Conservation (phyloP, 2,329 filamentous ascomycete genomes). For the Ramichloridium luteum region DNA sequence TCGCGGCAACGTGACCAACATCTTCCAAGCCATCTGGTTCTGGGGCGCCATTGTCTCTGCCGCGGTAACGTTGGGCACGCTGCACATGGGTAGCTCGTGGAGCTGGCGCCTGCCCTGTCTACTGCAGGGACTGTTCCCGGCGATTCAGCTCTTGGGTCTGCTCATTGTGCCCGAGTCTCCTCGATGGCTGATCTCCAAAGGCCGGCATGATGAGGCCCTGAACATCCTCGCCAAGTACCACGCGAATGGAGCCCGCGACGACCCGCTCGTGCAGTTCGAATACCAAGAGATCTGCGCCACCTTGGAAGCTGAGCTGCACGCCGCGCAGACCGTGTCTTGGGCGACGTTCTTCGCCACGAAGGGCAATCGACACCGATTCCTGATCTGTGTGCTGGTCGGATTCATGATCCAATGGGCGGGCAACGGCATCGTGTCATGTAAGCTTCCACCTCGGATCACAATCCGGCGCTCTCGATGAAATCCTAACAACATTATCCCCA, state of each 20-base stretch:
- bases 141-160: constrained; percentile 13
- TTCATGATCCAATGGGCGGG: constrained; percentile 30
- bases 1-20: constrained; percentile 12
- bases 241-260: constrained; percentile 46
- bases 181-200: constrained; percentile 16
- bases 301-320: constrained; percentile 43
- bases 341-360: constrained; percentile 12
- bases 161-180: constrained; percentile 17
- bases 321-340: constrained; percentile 31
- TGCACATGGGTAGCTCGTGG: constrained; percentile 13
- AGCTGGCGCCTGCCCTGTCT: constrained; percentile 18
- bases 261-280: constrained; percentile 53
- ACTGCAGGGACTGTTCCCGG: constrained; percentile 15
- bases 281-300: constrained; percentile 49
- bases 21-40: constrained; percentile 15
- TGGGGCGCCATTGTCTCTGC: constrained; percentile 18
- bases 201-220: constrained; percentile 16
- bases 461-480: no score
- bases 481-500: no score
- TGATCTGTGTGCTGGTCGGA: constrained; percentile 28
- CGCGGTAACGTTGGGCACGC: constrained; percentile 14
- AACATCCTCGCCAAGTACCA: constrained; percentile 46
- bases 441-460: no score
- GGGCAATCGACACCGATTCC: constrained; percentile 26
- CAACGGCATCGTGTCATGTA: constrained; percentile 29